phyloP scores from a whole-genome alignment of 192 early-diverging fungal genomes.

The Phycomyces nitens region DNA sequence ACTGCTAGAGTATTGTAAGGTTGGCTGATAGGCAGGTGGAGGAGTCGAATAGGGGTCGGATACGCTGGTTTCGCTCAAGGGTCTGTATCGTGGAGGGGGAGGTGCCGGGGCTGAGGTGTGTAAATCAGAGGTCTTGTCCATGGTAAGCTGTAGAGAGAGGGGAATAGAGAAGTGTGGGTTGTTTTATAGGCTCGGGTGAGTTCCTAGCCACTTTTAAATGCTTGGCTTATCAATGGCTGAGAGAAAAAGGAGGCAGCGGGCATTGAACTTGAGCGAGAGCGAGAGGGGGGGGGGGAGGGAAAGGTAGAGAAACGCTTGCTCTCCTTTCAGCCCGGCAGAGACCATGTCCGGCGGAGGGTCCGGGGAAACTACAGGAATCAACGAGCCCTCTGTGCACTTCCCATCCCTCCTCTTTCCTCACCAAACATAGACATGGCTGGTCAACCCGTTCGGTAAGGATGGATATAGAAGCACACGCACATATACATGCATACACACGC shows the following conservation, averaged over 20 bases:
- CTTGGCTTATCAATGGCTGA: no score
- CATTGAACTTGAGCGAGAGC: no score
- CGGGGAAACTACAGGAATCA: background rate
- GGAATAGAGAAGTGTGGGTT: no score
- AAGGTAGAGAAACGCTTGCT: no score
- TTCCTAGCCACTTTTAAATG: no score
- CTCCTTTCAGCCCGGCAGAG: no score
- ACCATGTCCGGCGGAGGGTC: no score
- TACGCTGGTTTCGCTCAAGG: slow-evolving; percentile 4
- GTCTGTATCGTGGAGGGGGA: background rate
- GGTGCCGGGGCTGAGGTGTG: background rate
- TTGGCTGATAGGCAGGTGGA: slow-evolving; percentile 21
- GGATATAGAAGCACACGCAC: background rate
- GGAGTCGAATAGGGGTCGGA: slow-evolving; percentile 5
- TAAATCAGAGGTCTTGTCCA: background rate
- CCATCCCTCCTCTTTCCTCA: background rate
- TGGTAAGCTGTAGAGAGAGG: no score
- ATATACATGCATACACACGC: no score
- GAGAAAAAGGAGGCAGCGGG: no score
- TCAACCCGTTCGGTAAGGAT: background rate
- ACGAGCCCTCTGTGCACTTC: background rate
- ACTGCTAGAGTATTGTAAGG: slow-evolving; percentile 9
- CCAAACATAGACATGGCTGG: slow-evolving; percentile 3
- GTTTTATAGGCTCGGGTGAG: no score
- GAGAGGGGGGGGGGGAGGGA: no score